phyloP scores from a whole-genome alignment of 2,329 filamentous ascomycete species.

The Hymenoscyphus repandus region DNA sequence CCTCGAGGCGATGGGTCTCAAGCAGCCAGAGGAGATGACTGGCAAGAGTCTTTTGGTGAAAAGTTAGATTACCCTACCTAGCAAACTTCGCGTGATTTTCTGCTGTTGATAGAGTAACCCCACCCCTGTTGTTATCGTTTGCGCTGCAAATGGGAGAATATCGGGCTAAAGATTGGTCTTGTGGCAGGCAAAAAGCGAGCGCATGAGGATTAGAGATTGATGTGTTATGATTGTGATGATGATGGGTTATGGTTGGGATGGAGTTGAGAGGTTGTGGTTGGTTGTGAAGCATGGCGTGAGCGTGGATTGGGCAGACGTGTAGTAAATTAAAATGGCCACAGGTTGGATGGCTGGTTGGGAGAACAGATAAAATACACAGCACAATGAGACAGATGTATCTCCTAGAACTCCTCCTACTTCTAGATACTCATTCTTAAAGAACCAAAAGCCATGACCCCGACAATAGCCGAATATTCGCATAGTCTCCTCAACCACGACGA shows the following conservation, averaged over 20 bases:
- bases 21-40: constrained; percentile 88
- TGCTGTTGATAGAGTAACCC: constrained; percentile 3
- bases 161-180: constrained; percentile 14
- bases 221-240: neutral
- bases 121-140: neutral
- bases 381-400: too few relatives aligned
- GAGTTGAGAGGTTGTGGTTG: constrained; percentile 1
- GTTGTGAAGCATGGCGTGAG: neutral
- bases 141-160: constrained; percentile 3
- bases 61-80: constrained; percentile 34
- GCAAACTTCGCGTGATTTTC: constrained; percentile 6
- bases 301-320: neutral
- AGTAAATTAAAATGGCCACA: neutral
- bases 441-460: too few relatives aligned
- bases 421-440: too few relatives aligned
- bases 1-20: constrained; percentile 83
- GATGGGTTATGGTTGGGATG: neutral
- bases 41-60: constrained; percentile 79
- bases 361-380: neutral
- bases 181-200: constrained; percentile 28
- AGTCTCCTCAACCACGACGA: too few relatives aligned
- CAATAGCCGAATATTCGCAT: too few relatives aligned
- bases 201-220: constrained; percentile 23
- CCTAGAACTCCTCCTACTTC: too few relatives aligned
- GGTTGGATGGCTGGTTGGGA: neutral